Evolutionary conservation across 345 rosid genomes (phyloP).

Genomic region (Arabidopsis suecica): DNA sequence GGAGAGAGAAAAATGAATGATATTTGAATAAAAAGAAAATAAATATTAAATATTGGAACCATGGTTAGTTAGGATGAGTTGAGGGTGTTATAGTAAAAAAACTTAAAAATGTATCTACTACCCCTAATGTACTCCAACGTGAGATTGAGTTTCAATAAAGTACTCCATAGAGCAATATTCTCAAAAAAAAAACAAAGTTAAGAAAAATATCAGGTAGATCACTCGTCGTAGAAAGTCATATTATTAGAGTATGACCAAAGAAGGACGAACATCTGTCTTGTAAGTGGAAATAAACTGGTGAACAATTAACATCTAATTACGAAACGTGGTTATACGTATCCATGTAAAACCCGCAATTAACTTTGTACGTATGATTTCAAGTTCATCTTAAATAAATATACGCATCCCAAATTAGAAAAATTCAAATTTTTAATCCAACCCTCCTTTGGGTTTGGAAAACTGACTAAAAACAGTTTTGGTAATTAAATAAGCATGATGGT

Average conservation of each 20-base stretch:
- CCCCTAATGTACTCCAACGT: no score
- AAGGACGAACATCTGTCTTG: not conserved
- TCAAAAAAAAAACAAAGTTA: not conserved
- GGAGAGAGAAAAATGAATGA: no score
- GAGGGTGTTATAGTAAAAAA: no score
- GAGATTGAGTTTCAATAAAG: no score
- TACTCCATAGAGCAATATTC: no score
- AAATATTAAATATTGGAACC: no score
- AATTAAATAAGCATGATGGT: not conserved
- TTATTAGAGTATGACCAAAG: not conserved
- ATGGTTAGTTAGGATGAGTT: no score
- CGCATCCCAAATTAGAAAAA: constrained; percentile 7
- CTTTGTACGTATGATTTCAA: constrained; percentile 17
- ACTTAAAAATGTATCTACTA: no score
- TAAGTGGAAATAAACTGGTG: constrained; percentile 32
- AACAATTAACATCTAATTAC: constrained; percentile 30
- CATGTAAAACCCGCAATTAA: constrained; percentile 35
- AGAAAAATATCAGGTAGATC: not conserved
- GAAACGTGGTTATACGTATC: constrained; percentile 26
- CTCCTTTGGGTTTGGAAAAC: constrained; percentile 15
- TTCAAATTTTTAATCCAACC: constrained; percentile 2
- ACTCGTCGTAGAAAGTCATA: not conserved
- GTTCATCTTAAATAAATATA: constrained; percentile 15
- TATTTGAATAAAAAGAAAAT: no score
- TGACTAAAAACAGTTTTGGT: constrained; percentile 8